Base-by-base conservation (phyloP, 148 eudicot species). In the Fagopyrum esculentum region DNA sequence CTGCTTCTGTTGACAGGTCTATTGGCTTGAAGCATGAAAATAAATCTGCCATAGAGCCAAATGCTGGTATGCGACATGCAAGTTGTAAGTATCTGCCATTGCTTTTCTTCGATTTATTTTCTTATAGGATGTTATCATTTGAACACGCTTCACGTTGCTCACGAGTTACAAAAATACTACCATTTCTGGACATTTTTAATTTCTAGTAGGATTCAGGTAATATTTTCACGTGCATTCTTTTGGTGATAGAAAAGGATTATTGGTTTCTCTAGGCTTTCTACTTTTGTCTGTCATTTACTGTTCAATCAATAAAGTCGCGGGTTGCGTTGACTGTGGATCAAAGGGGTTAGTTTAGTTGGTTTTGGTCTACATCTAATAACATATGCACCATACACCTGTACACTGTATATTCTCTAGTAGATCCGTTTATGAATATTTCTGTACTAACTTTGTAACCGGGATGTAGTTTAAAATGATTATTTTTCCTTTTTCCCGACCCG, bases 1-100 rank as follows among this genome's bases (percentile, higher is more conserved):
- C 81, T 80, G 85, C 73, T 74, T 77, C 79, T 57, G 96, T 90
- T 69, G 91, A 89, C 49, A 84, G 75, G 69, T 77, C 73, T 81
- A 69, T 74, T 64, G 71, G 87, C 48, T 81, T 85, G 81, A 87
- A 80, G 75, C 56, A 71, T 75, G 88, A 84, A 61, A 78, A 69
- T 71, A 87, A 78, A 85, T 75, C 82, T 80, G 81, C 80, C 61
- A 40, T 73, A 54, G 97, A 87, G 75, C 77, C 86, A 73, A 73
- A 69, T 60, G 70, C 85, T 76, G 83, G 83, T 83, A 73, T 77
- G 77, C 93, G 79, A 49, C 84, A 75, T 79, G 95, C 85, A 82
- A 85, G 73, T 78, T 87, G 97, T 93, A 89, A 55, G 98, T 89
- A 15, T 16, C 66, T 22, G 17, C 64, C 49, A 66, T 45, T 12